These are phyloP conservation scores for Beauveria bassiana DNA, from an alignment of 2,329 filamentous ascomycete species.

Conservation along the genomic window DNA sequence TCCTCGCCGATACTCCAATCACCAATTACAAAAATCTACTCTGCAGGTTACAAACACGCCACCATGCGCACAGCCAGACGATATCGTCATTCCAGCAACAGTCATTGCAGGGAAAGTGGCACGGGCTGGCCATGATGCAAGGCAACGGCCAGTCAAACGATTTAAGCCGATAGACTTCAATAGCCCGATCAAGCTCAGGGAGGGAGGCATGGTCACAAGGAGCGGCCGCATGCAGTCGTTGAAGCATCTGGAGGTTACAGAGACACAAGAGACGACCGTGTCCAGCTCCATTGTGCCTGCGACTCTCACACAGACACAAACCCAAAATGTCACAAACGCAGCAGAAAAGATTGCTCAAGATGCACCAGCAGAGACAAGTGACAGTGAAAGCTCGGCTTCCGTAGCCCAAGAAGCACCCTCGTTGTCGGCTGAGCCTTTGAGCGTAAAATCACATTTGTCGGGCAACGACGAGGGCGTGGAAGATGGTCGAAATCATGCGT, in stretches of 20 bases:
- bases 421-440: not conserved
- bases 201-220: not conserved
- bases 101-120: not conserved
- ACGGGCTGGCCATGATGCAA: not conserved
- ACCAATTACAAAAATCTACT: not conserved
- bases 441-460: not conserved
- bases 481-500: not conserved
- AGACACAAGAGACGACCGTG: conserved; percentile 20
- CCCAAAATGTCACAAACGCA: conserved; percentile 12
- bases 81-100: conserved; percentile 14
- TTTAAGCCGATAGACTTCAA: conserved; percentile 21
- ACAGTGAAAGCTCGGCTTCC: not conserved
- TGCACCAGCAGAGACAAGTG: too few relatives aligned
- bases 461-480: not conserved
- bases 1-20: not conserved
- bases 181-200: conserved; percentile 13
- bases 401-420: not conserved
- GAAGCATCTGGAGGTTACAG: conserved; percentile 16
- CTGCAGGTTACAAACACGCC: conserved; percentile 13
- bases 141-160: conserved; percentile 4
- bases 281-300: conserved; percentile 24
- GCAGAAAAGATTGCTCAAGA: not conserved
- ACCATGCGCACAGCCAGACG: conserved; percentile 18
- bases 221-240: conserved; percentile 18
- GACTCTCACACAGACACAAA: conserved; percentile 17